Base-by-base conservation (phyloP, 1,284 basidiomycete species). In the Ganoderma meredithae region DNA sequence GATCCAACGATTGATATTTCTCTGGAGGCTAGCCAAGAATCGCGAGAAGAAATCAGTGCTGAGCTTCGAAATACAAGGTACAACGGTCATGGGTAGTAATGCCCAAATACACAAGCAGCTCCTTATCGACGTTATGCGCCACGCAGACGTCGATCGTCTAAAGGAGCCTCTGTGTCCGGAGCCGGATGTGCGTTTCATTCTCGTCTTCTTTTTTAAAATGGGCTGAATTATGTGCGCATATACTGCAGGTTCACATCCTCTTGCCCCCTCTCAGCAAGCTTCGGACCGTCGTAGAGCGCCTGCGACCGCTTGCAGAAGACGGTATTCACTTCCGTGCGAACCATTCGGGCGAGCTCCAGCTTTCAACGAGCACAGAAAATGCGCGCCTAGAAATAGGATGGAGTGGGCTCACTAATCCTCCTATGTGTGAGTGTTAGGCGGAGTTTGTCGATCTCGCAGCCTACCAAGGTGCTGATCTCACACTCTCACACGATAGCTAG, bases 101-200 rank as follows among this genome's bases (percentile, higher is more conserved):
- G 84, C 92, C 49, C 83, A 84, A 60, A 85, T 94, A 19, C 82
- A 85, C 3, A 91, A 95, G 76, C 92, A 94, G 72, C 90, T 94
- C 60, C 83, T 86, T 70, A 90, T 94, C 63, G 91, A 93, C 62
- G 89, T 98, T 7, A 83, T 96, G 81, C 88, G 89, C 60, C 89
- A 90, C 0, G 81, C 83, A 0, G 92, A 96, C 67, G 89, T 94
- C 17, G 87, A 86, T 22, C 88, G 86, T 69, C 83, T 97, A 65
- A 85, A 83, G 22, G 95, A 97, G 77, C 96, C 95, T 0, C 78
- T 94, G 72, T 97, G 95, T 79, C 95, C 96, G 0, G 91, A 94
- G 55, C 94, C 95, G 8, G 93, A 97, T 76, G 96, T 96, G 73
- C 67, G 88, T 70, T 56, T n/a, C 31, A 49, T 31, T n/a, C 39